Percentiles rank a stretch among this genome's conserved stretches.
These are phyloP conservation scores for Brassica nigra DNA, from an alignment of 345 rosid genomes.

Conservation along the genomic window DNA sequence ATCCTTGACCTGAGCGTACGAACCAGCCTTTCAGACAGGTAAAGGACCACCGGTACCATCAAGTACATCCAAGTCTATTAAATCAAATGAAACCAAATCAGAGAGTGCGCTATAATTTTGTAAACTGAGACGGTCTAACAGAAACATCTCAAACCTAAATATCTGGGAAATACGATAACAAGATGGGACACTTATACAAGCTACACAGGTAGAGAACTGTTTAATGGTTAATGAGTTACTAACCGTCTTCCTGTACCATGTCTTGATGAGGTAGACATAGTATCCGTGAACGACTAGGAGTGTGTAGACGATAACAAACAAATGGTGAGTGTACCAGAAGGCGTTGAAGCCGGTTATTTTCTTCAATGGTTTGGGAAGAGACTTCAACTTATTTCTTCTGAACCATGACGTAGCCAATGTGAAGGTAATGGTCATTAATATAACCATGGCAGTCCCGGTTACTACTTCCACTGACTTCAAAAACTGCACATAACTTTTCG, in stretches of 20 bases:
- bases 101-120: neutral
- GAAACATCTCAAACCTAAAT: too few species aligned
- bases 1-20: slow-evolving; percentile 71
- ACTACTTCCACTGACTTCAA: slow-evolving; percentile 63
- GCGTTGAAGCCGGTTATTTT: slow-evolving; percentile 80
- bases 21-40: slow-evolving; percentile 58
- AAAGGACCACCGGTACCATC: slow-evolving; percentile 62
- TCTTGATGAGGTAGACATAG: slow-evolving; percentile 56
- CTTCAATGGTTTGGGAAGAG: slow-evolving; percentile 57
- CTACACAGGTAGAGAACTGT: neutral
- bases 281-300: slow-evolving; percentile 65
- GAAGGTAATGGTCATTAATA: slow-evolving; percentile 76
- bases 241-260: slow-evolving; percentile 77
- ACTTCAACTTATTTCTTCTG: slow-evolving; percentile 50
- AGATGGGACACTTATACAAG: too few species aligned
- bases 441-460: slow-evolving; percentile 64
- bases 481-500: slow-evolving; percentile 58
- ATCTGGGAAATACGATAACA: too few species aligned
- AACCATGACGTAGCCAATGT: slow-evolving; percentile 75
- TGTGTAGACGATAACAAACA: slow-evolving; percentile 69
- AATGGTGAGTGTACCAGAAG: slow-evolving; percentile 86
- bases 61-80: slow-evolving; percentile 84
- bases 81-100: slow-evolving; percentile 15
- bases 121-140: too few species aligned
- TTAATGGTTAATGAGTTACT: slow-evolving; percentile 25